phyloP scores from a whole-genome alignment of 441 rosid genomes.

The Croton setiger region DNA sequence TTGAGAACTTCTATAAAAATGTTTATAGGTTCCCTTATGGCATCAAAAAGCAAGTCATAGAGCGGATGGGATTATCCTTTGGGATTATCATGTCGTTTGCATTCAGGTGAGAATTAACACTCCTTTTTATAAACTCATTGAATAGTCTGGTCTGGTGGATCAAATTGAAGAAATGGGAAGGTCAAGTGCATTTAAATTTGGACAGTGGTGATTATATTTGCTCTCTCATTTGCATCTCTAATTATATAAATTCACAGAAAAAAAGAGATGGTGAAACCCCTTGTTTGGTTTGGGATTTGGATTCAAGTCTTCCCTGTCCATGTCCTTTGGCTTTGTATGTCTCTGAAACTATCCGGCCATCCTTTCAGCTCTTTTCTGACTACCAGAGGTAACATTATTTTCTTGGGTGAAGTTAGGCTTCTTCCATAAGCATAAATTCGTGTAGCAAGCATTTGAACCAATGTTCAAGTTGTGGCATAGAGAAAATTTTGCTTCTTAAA shows the following conservation, averaged over 20 bases:
- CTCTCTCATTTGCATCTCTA: background rate
- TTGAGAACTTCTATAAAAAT: background rate
- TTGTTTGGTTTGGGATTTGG: constrained; percentile 75
- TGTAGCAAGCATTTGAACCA: background rate
- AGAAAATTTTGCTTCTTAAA: background rate
- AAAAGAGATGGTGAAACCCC: constrained; percentile 42
- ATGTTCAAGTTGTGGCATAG: background rate
- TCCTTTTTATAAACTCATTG: background rate
- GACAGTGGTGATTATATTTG: constrained; percentile 1
- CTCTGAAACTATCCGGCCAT: constrained; percentile 65
- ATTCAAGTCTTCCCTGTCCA: constrained; percentile 78
- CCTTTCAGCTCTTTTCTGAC: constrained; percentile 71
- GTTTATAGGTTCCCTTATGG: constrained; percentile 74
- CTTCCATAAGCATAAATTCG: background rate
- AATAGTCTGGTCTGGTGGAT: background rate
- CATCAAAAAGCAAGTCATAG: constrained; percentile 78
- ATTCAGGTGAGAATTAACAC: constrained; percentile 45
- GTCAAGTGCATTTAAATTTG: background rate
- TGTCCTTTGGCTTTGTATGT: constrained; percentile 56
- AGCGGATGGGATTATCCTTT: constrained; percentile 72
- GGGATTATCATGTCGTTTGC: constrained; percentile 90
- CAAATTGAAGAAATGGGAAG: constrained; percentile 4
- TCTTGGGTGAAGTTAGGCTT: background rate
- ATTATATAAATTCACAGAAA: constrained; percentile 32
- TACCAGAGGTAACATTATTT: constrained; percentile 50